Percentiles rank a stretch among this genome's conserved stretches.
Evolutionary conservation across 78 protist species (phyloP).

Genomic region (Chrysochromulina tobinii): DNA sequence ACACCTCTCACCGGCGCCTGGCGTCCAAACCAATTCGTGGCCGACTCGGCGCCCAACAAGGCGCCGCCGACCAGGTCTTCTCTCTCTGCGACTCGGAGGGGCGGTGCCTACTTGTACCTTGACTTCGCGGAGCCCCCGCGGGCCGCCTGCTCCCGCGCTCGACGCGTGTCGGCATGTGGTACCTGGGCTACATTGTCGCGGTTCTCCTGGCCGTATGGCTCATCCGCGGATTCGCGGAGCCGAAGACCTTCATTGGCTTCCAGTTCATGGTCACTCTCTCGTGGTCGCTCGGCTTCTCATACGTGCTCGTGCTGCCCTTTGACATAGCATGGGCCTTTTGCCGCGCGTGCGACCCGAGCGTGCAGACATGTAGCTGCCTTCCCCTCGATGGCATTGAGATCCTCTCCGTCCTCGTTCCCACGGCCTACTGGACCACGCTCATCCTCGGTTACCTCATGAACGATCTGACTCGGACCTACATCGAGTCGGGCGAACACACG

Average conservation of each 20-base stretch:
- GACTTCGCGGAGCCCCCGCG: too few relatives aligned
- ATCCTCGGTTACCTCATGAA: constrained; percentile 8
- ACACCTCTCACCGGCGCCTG: too few relatives aligned
- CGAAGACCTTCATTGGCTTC: neutral
- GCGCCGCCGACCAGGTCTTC: too few relatives aligned
- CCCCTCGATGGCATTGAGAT: neutral
- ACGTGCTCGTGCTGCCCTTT: neutral
- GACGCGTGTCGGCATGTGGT: too few relatives aligned
- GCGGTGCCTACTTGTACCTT: too few relatives aligned
- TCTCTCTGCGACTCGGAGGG: too few relatives aligned
- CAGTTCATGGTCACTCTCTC: neutral
- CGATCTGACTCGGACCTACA: neutral
- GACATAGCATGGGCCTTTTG: neutral
- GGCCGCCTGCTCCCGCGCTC: too few relatives aligned
- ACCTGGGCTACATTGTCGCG: too few relatives aligned
- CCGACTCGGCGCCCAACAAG: too few relatives aligned
- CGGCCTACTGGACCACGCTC: neutral
- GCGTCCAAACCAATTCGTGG: too few relatives aligned
- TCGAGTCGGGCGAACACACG: constrained; percentile 10
- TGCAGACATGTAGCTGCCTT: neutral
- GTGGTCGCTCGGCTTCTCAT: neutral
- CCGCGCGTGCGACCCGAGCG: neutral
- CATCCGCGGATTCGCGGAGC: neutral
- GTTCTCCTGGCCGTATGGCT: too few relatives aligned
- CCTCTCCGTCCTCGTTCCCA: neutral